phyloP scores from a whole-genome alignment of 768 basidiomycete species.

The Saitozyma podzolica region DNA sequence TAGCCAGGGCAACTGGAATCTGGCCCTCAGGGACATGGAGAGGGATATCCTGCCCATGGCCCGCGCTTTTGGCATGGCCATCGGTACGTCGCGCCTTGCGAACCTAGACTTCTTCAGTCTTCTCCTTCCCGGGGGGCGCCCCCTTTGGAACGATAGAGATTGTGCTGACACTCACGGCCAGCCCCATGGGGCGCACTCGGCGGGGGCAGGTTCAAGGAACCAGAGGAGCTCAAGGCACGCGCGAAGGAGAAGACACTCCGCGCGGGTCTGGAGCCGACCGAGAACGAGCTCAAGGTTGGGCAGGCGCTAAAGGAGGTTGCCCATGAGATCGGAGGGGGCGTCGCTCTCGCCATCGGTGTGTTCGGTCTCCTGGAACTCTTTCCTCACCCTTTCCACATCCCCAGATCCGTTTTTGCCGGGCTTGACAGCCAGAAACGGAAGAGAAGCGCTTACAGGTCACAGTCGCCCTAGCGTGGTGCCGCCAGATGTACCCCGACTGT shows the following conservation, averaged over 20 bases:
- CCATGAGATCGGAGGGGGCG: constrained; percentile 34
- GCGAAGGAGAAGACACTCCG: constrained; percentile 14
- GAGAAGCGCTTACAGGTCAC: neutral
- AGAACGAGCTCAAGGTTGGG: constrained; percentile 20
- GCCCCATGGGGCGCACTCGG: constrained; percentile 57
- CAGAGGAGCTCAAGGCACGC: constrained; percentile 27
- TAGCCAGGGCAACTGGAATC: constrained; percentile 38
- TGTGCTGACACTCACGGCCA: neutral
- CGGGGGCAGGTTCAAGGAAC: constrained; percentile 51
- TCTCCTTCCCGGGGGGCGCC: too few relatives aligned
- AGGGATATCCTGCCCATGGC: constrained; percentile 60
- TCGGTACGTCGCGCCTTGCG: constrained; percentile 9
- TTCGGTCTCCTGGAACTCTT: neutral
- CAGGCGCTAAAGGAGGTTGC: constrained; percentile 40
- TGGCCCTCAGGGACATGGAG: constrained; percentile 56
- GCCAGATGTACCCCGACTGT: constrained; percentile 34
- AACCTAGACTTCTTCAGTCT: too few relatives aligned
- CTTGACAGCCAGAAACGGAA: too few relatives aligned
- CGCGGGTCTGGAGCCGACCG: constrained; percentile 16
- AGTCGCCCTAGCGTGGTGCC: constrained; percentile 42
- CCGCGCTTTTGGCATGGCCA: constrained; percentile 25
- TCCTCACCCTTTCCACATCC: neutral
- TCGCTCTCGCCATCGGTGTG: constrained; percentile 24
- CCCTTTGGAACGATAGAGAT: neutral
- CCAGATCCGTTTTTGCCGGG: neutral